Evolutionary conservation across 371 early-diverging fungal species (phyloP), one percentile per base, ranked within the genome.

Genomic region (Catenaria anguillulae): DNA sequence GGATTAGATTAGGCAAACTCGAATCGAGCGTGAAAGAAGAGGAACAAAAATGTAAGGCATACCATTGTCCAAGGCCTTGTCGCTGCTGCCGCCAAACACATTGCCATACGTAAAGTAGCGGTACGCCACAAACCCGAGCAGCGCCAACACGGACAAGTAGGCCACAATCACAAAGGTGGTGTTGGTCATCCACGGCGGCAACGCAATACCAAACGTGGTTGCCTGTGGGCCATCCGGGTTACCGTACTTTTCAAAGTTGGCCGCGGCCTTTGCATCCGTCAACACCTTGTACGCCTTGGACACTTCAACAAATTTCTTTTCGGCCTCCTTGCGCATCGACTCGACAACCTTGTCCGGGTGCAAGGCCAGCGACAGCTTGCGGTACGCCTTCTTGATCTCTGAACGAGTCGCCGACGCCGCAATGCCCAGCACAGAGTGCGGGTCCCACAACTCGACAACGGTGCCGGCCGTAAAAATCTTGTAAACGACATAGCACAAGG

Each of bases 141-240:
- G 12, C 1, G 13, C 52, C 29, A 50, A 19, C 52, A 50, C 29
- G 1, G 29, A 26, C 6, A 50, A 13, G 31, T 50, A 75, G 26
- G 79, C 70, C 67, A 97, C 76, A 10, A 93, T 87, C 65, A 77
- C 75, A 10, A 77, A 74, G 68, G 83, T 86, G 74, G 89, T 90
- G 66, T 80, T 77, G 8, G 93, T 89, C 31, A 97, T 73, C 74
- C 88, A 85, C 55, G 81, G 77, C 21, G 97, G 97, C 36, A 97
- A 79, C 3, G 95, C 97, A 64, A 97, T 89, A 54, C 96, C 95
- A 78, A 93, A 84, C 33, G 86, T 77, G 63, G 84, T 82, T n/a
- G 89, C 84, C 72, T 86, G 84, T 66, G 84, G 88, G 35, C 97
- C 97, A 70, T 97, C 97, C n/a, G 97, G 96, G 70, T 95, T 89